Evolutionary conservation across 164 flowering plant species (phyloP), one percentile per base, ranked within the genome.

Genomic region (Echeveria elegans): DNA sequence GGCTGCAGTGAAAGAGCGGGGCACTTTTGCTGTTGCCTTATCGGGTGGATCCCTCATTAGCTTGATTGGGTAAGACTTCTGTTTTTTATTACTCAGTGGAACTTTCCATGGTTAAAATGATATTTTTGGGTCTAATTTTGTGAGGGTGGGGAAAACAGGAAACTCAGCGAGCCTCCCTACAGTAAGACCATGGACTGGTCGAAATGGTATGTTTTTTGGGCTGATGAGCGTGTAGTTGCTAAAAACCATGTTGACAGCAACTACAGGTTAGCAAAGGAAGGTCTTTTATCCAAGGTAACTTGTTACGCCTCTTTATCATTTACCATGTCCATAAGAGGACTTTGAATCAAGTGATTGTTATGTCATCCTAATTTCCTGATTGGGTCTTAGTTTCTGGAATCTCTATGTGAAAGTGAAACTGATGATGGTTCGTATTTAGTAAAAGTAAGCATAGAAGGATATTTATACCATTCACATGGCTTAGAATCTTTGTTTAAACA

Each of bases 151-250:
- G 9, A 26, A 41, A 32, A 15, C 53, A 79, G 82, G 78, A 79
- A 77, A 72, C 72, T 79, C 58, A 47, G 73, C 1, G 72, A 66
- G 30, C 53, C 69, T n/a, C 78, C 78, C 11, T 77, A 70, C 53
- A 63, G 64, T 64, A 72, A 59, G 29, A 75, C 75, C 0, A 48
- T 79, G 61, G 82, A 79, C 38, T 79, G 82, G 82, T 65, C 76
- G 28, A 77, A 72, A 38, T 79, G 82, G 80, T 75, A 79, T 69
- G 77, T 79, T 37, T 77, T 79, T 53, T 79, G 82, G 82, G 82
- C 73, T 24, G 82, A 79, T 32, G 82, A 79, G 73, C 72, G 73
- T 21, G 74, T 79, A n/a, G 75, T 77, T 5, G 70, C 82, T 34
- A 75, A 75, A 67, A 70, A 69, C 66, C 77, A 79, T 29, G 71